A percentile compares a stretch with the other conserved stretches of the same genome.
These are phyloP conservation scores for Boletus fagicola DNA, from an alignment of 768 basidiomycete genomes.

Conservation along the genomic window DNA sequence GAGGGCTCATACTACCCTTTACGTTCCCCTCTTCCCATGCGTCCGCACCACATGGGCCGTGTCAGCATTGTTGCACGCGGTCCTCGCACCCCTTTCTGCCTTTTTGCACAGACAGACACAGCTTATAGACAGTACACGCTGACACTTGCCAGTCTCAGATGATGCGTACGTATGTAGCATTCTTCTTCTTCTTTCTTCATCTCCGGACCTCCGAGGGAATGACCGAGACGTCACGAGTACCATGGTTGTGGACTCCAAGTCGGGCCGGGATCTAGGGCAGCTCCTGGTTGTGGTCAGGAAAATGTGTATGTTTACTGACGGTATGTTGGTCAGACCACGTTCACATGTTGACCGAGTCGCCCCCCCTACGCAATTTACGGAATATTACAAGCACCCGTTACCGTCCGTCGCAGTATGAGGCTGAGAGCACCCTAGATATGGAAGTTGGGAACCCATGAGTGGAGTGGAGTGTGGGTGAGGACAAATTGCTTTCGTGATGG, in stretches of 20 bases:
- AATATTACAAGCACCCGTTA: background rate
- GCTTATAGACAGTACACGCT: slow-evolving; percentile 6
- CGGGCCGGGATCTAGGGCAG: slow-evolving; percentile 1
- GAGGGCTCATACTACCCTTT: slow-evolving; percentile 3
- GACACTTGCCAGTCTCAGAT: background rate
- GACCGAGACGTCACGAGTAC: background rate
- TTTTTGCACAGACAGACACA: slow-evolving; percentile 2
- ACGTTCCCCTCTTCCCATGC: slow-evolving; percentile 13
- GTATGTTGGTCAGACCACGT: background rate
- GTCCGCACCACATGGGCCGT: slow-evolving; percentile 12
- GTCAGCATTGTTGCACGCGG: slow-evolving; percentile 11
- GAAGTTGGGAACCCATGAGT: slow-evolving; percentile 1
- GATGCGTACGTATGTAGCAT: slow-evolving; percentile 8
- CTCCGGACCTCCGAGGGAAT: slow-evolving; percentile 24
- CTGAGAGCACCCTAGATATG: slow-evolving; percentile 3
- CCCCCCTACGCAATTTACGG: background rate
- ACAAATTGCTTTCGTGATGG: background rate
- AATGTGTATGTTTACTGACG: background rate
- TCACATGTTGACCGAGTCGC: background rate
- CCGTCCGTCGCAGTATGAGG: background rate
- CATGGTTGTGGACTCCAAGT: background rate
- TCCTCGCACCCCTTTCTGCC: background rate
- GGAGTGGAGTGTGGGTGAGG: slow-evolving; percentile 3
- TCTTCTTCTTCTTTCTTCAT: slow-evolving; percentile 3
- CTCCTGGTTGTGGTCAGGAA: background rate